phyloP scores from a whole-genome alignment of 163 green algal species.

The Coccomyxa subellipsoidea region DNA sequence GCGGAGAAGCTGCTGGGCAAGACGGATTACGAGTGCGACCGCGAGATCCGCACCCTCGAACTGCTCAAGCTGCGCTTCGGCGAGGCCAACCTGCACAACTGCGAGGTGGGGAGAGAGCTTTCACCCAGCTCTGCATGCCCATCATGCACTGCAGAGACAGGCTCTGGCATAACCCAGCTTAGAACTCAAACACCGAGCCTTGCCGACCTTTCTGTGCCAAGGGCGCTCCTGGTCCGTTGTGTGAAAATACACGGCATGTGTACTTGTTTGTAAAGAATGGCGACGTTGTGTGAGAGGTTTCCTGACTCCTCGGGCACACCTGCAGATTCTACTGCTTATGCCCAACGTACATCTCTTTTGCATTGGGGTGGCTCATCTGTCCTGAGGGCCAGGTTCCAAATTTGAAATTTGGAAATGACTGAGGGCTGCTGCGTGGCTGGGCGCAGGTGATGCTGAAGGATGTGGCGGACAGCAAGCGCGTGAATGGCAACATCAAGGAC shows the following conservation, averaged over 20 bases:
- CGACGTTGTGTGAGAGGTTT: not conserved
- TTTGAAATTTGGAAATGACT: no score
- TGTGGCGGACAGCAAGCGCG: constrained; percentile 73
- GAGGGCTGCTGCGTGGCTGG: not conserved
- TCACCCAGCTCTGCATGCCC: no score
- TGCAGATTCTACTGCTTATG: not conserved
- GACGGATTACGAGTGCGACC: constrained; percentile 74
- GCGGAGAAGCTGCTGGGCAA: constrained; percentile 78
- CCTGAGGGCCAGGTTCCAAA: no score
- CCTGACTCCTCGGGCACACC: not conserved
- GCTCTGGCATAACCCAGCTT: no score
- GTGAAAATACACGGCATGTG: no score
- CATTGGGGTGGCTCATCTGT: not conserved
- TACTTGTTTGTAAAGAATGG: no score
- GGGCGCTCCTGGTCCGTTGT: no score
- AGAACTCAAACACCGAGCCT: no score
- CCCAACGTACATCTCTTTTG: not conserved
- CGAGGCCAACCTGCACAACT: constrained; percentile 70
- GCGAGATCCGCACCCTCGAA: constrained; percentile 89
- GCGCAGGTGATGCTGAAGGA: constrained; percentile 89
- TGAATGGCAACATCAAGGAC: constrained; percentile 67
- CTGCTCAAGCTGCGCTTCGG: constrained; percentile 92
- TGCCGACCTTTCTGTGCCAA: no score
- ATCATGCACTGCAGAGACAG: no score
- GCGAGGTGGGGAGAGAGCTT: constrained; percentile 60